Percentiles rank a stretch among this genome's conserved stretches.
Evolutionary conservation across 768 basidiomycete species (phyloP).

Genomic region (Boletus insuetus): DNA sequence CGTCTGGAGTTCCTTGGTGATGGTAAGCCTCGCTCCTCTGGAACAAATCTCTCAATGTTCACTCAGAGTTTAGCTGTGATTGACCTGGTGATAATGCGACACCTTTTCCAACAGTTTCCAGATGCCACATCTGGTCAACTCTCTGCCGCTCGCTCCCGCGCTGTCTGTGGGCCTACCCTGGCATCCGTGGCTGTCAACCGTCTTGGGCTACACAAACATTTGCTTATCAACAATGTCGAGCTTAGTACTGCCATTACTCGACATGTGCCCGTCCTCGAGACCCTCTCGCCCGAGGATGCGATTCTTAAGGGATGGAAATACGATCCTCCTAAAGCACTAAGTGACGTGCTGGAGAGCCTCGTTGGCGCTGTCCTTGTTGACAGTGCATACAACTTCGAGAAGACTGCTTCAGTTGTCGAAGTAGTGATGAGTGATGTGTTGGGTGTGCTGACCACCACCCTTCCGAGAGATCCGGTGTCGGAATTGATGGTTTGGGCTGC

Average conservation of each 20-base stretch:
- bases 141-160: constrained; percentile 64
- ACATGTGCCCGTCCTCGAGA: constrained; percentile 58
- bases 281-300: constrained; percentile 56
- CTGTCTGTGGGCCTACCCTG: constrained; percentile 72
- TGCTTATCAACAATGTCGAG: constrained; percentile 68
- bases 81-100: constrained; percentile 67
- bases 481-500: constrained; percentile 69
- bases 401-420: constrained; percentile 57
- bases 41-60: constrained; percentile 1
- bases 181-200: constrained; percentile 65
- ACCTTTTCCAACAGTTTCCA: constrained; percentile 69
- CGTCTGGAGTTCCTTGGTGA: constrained; percentile 89
- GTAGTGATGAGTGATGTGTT: constrained; percentile 67
- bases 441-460: constrained; percentile 51
- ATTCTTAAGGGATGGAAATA: constrained; percentile 73
- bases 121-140: constrained; percentile 74
- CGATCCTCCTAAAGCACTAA: constrained; percentile 82
- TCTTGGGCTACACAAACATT: constrained; percentile 63
- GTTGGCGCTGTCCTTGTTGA: constrained; percentile 85
- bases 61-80: constrained; percentile 51
- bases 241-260: constrained; percentile 62
- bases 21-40: constrained; percentile 46
- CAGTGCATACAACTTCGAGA: constrained; percentile 70
- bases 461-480: constrained; percentile 70
- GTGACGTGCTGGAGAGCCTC: constrained; percentile 83